phyloP scores from a whole-genome alignment of 306 rosid species.

The Malus sieversii region DNA sequence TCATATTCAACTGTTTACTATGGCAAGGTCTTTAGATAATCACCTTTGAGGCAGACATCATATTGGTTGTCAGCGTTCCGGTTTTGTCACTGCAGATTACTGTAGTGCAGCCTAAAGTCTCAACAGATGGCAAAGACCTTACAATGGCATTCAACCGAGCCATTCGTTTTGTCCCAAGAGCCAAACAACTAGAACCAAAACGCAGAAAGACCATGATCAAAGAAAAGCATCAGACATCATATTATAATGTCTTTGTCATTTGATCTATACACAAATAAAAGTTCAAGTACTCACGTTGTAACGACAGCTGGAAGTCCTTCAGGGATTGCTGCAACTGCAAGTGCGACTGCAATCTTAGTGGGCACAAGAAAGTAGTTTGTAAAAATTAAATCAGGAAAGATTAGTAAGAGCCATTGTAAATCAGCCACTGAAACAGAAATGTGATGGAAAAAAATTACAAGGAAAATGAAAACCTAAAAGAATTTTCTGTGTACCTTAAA shows the following conservation, averaged over 20 bases:
- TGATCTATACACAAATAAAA: conserved; percentile 15
- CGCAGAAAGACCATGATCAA: neutral
- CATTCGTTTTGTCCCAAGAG: conserved; percentile 98
- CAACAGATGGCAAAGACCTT: conserved; percentile 87
- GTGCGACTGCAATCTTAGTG: conserved; percentile 92
- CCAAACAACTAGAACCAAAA: conserved; percentile 64
- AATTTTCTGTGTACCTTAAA: conserved; percentile 58
- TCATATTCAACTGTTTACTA: neutral
- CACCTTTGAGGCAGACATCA: conserved; percentile 95
- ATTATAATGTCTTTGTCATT: neutral
- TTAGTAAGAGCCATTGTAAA: neutral
- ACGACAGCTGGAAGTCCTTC: conserved; percentile 99
- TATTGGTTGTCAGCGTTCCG: conserved; percentile 93
- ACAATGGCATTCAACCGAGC: conserved; percentile 96
- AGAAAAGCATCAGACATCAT: neutral
- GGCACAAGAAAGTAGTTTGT: neutral
- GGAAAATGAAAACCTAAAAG: conserved; percentile 6
- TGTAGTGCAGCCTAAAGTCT: conserved; percentile 96
- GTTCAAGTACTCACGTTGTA: conserved; percentile 68
- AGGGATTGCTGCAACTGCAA: conserved; percentile 99
- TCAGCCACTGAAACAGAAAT: neutral
- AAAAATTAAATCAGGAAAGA: neutral
- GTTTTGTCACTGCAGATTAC: conserved; percentile 99
- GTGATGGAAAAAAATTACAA: neutral
- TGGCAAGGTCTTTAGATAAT: conserved; percentile 6